phyloP scores from a whole-genome alignment of 495 filamentous ascomycete species.

The Gamarada debralockiae region DNA sequence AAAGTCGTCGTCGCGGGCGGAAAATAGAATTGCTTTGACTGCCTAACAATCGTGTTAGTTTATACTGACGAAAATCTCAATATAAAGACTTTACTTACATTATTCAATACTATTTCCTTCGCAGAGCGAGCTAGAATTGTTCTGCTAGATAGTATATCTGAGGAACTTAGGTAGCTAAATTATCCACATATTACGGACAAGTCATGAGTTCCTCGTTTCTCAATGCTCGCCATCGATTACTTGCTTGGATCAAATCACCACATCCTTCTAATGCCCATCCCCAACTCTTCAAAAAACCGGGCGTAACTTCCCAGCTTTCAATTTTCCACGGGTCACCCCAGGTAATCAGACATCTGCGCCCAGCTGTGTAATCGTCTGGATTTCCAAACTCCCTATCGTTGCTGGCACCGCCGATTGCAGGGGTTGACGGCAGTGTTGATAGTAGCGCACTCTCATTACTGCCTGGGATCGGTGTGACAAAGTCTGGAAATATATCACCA shows the following conservation, averaged over 20 bases:
- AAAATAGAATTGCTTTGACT: no score
- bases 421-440: not conserved
- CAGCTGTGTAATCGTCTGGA: conserved; percentile 6
- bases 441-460: not conserved
- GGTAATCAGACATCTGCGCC: conserved; percentile 23
- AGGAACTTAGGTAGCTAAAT: not conserved
- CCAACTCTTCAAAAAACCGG: conserved; percentile 30
- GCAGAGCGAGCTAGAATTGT: no score
- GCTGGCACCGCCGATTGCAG: not conserved
- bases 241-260: conserved; percentile 22
- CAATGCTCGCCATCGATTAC: conserved; percentile 24
- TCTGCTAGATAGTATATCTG: no score
- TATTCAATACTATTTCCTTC: no score
- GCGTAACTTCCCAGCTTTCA: conserved; percentile 30
- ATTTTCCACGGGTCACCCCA: conserved; percentile 32
- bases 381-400: not conserved
- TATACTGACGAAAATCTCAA: no score
- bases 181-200: not conserved
- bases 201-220: conserved; percentile 18
- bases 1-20: no score
- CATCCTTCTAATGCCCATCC: conserved; percentile 26
- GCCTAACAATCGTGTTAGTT: no score
- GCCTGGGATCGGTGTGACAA: conserved; percentile 11
- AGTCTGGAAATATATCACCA: conserved; percentile 17
- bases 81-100: no score